Evolutionary conservation across 139 green algal species (phyloP).

Genomic region (Dunaliella primolecta): DNA sequence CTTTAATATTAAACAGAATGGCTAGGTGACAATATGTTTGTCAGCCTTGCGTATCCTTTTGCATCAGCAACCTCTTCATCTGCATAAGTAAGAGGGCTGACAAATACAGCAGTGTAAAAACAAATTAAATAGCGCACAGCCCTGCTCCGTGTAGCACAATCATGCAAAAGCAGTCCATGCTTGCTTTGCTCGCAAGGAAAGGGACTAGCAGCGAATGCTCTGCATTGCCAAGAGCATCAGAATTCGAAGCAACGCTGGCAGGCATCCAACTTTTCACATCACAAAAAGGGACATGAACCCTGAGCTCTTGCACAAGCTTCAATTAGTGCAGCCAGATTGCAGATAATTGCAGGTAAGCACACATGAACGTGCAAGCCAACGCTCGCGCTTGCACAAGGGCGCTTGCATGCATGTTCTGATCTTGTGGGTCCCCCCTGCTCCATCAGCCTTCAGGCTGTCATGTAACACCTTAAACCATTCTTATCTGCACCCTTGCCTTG

Average conservation of each 20-base stretch:
- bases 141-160: not conserved
- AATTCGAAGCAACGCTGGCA: not conserved
- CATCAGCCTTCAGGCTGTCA: not conserved
- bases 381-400: not conserved
- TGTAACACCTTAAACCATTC: not conserved
- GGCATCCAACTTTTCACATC: too few species aligned
- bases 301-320: not conserved
- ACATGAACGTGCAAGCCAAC: not conserved
- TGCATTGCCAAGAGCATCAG: not conserved
- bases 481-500: slow-evolving; percentile 9
- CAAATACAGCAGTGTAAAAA: too few species aligned
- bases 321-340: too few species aligned
- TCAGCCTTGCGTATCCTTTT: too few species aligned
- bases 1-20: too few species aligned
- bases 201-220: not conserved
- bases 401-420: not conserved
- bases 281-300: not conserved
- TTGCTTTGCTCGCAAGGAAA: not conserved
- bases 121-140: too few species aligned
- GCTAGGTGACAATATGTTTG: too few species aligned
- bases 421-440: not conserved
- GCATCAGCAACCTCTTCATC: too few species aligned
- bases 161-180: not conserved
- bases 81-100: too few species aligned
- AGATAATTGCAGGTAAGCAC: not conserved